Conservation (phyloP, 768 basidiomycete genomes). For the Royoungia palumana region DNA sequence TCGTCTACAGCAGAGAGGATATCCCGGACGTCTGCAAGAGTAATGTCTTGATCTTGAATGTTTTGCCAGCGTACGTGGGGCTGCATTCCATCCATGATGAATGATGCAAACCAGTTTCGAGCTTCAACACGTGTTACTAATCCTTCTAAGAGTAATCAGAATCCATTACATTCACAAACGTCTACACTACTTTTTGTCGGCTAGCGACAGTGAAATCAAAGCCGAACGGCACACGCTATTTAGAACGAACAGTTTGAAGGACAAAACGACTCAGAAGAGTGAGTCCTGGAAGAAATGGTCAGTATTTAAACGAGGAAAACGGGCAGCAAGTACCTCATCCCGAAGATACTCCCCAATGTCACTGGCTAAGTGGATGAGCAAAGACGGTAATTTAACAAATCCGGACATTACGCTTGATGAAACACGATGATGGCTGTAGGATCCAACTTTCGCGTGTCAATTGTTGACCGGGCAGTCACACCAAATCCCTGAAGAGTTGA, state of each 20-base stretch:
- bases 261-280: constrained; percentile 51
- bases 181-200: constrained; percentile 31
- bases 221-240: background rate
- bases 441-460: constrained; percentile 95
- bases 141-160: background rate
- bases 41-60: constrained; percentile 57
- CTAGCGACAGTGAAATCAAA: constrained; percentile 3
- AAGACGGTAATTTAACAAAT: background rate
- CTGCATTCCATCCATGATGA: constrained; percentile 37
- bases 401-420: constrained; percentile 79
- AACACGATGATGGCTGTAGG: constrained; percentile 97
- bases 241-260: constrained; percentile 16
- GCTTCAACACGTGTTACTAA: constrained; percentile 1
- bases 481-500: constrained; percentile 76
- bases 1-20: constrained; percentile 52
- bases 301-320: constrained; percentile 9
- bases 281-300: constrained; percentile 54
- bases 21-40: constrained; percentile 43
- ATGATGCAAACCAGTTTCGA: background rate
- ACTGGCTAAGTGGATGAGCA: constrained; percentile 38
- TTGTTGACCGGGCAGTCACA: constrained; percentile 91
- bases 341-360: constrained; percentile 98
- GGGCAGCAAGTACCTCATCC: constrained; percentile 67
- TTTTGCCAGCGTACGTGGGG: constrained; percentile 52
- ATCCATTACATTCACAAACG: constrained; percentile 1